phyloP scores from a whole-genome alignment of 2,329 filamentous ascomycete genomes.

The Fusarium tupiense region DNA sequence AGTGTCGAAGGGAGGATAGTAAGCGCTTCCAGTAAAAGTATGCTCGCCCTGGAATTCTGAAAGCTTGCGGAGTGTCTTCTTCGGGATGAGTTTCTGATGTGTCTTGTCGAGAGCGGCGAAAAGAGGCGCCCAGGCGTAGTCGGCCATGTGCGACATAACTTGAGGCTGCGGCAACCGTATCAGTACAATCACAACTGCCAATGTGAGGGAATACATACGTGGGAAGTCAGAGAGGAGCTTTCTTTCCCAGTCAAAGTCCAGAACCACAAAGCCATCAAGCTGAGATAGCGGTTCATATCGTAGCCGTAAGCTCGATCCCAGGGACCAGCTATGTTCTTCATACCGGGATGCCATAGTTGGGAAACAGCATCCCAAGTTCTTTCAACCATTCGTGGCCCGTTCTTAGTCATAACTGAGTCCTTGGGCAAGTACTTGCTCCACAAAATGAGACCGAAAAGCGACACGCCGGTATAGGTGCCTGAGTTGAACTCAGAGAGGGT shows the following conservation, averaged over 20 bases:
- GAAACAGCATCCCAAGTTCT: slow-evolving; percentile 63
- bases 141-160: slow-evolving; percentile 67
- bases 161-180: slow-evolving; percentile 48
- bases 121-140: slow-evolving; percentile 67
- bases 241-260: slow-evolving; percentile 66
- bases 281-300: slow-evolving; percentile 70
- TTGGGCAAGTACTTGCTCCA: slow-evolving; percentile 68
- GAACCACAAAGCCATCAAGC: slow-evolving; percentile 66
- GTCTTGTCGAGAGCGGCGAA: slow-evolving; percentile 63
- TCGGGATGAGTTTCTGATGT: slow-evolving; percentile 58
- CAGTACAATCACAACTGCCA: background rate
- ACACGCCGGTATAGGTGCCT: slow-evolving; percentile 71
- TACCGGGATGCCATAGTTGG: slow-evolving; percentile 64
- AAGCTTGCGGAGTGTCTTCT: slow-evolving; percentile 52
- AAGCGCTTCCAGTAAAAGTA: slow-evolving; percentile 61
- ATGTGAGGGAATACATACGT: background rate
- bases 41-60: slow-evolving; percentile 62
- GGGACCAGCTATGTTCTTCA: slow-evolving; percentile 70
- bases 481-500: slow-evolving; percentile 72
- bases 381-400: slow-evolving; percentile 61
- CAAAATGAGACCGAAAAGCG: slow-evolving; percentile 65
- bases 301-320: slow-evolving; percentile 73
- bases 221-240: slow-evolving; percentile 43
- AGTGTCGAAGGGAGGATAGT: slow-evolving; percentile 67
- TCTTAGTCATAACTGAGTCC: slow-evolving; percentile 62